Evolutionary conservation across 2,329 filamentous ascomycete species (phyloP), one percentile per base, ranked within the genome.

Genomic region (Hypomyces perniciosus): DNA sequence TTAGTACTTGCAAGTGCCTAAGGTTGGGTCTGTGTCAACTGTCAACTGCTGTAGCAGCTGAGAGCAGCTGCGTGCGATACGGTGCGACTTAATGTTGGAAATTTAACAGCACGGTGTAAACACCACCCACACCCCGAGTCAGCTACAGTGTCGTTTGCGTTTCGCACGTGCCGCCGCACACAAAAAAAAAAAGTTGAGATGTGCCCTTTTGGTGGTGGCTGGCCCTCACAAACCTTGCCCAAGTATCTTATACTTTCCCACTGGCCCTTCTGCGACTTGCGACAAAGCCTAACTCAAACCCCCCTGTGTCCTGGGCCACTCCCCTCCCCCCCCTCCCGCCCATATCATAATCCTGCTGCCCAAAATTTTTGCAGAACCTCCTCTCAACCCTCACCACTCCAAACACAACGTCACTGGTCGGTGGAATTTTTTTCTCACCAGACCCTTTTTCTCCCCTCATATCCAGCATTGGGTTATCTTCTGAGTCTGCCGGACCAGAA

Each of bases 321-420:
- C 59, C 59, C 57, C 54, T 58, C 61, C 64, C 61, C 61, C 61
- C 60, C 60, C 64, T 59, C 59, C 50, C 58, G 45, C 59, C 59
- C 61, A 63, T 62, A 60, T 65, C 20, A 41, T 27, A 56, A 65
- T 63, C 59, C 65, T 63, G 61, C 64, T 64, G 66, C 66, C 65
- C 65, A 68, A 68, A 62, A 55, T 66, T 66, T 63, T 68, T 68
- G 63, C 60, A 54, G 57, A 52, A 50, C 44, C 60, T 66, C 55
- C 59, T 67, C 62, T 62, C 62, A 67, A 67, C 60, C 65, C 63
- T 69, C 64, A 67, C 62, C 66, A 67, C 59, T 61, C 56, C 52
- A 59, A 60, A 59, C 39, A 54, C 59, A 65, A 63, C 63, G 57
- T 60, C 65, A 61, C 59, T 67, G 66, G 66, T 66, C 65, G 59